Evolutionary conservation across 2,329 filamentous ascomycete genomes (phyloP).

Genomic region (Talaromyces sp.): DNA sequence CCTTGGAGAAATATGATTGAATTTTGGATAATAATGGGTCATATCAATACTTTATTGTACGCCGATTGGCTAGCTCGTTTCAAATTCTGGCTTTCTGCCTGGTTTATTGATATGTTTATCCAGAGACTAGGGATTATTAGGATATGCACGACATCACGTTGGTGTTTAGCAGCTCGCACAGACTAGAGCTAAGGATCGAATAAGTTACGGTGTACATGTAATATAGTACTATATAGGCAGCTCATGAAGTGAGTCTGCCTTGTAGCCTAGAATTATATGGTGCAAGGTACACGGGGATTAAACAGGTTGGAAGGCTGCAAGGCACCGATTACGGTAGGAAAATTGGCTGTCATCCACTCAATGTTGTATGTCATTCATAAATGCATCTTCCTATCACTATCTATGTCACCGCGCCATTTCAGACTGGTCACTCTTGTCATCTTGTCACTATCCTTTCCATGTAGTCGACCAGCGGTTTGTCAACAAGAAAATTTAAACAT

Average conservation of each 20-base stretch:
- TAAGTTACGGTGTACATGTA: not conserved
- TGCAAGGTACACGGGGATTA: not conserved
- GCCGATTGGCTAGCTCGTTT: not conserved
- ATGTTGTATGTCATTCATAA: not conserved
- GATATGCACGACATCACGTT: constrained; percentile 6
- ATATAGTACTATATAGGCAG: not conserved
- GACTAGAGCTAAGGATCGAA: not conserved
- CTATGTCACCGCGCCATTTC: not conserved
- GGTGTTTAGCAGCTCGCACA: constrained; percentile 2
- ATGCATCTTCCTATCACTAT: not conserved
- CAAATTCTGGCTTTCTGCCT: not conserved
- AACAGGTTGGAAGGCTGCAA: not conserved
- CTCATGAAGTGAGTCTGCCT: not conserved
- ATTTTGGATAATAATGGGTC: not conserved
- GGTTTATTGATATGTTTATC: not conserved
- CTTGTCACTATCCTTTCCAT: too few relatives aligned
- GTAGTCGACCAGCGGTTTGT: not conserved
- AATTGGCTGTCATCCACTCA: not conserved
- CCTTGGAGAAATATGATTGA: not conserved
- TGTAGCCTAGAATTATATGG: not conserved
- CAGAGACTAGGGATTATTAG: not conserved
- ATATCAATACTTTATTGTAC: not conserved
- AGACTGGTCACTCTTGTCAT: not conserved
- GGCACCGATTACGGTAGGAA: not conserved
- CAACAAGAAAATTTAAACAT: constrained; percentile 9